Percentiles rank a stretch among this genome's conserved stretches.
Evolutionary conservation across 75 land plant species (phyloP).

Genomic region (Picea sitchensis): DNA sequence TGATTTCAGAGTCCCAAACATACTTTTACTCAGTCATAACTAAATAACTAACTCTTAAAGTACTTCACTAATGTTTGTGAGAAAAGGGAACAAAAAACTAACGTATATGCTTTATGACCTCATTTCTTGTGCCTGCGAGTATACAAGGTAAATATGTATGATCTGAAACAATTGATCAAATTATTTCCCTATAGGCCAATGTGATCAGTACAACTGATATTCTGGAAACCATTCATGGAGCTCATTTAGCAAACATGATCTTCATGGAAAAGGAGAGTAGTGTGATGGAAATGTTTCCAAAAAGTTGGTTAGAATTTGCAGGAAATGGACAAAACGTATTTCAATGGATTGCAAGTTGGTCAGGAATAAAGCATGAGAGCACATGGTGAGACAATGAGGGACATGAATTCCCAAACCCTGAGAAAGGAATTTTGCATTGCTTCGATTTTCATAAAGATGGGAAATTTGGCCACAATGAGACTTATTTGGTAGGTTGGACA

Average conservation of each 20-base stretch:
- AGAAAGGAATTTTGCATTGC: slow-evolving; percentile 25
- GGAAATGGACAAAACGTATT: slow-evolving; percentile 71
- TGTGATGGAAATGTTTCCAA: slow-evolving; percentile 87
- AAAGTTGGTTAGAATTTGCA: slow-evolving; percentile 73
- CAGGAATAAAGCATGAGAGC: slow-evolving; percentile 59
- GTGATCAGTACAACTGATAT: slow-evolving; percentile 67
- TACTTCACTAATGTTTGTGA: too few species aligned
- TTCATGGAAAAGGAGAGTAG: slow-evolving; percentile 67
- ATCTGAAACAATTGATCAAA: background rate
- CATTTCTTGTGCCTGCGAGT: background rate
- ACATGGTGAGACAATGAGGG: slow-evolving; percentile 68
- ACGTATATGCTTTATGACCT: background rate
- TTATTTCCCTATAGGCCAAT: slow-evolving; percentile 43
- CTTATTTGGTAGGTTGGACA: slow-evolving; percentile 39
- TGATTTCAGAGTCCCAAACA: too few species aligned
- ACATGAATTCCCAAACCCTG: slow-evolving; percentile 43
- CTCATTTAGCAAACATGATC: slow-evolving; percentile 77
- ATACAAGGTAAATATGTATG: background rate
- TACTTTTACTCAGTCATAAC: too few species aligned
- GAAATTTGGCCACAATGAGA: slow-evolving; percentile 45
- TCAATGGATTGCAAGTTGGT: slow-evolving; percentile 65
- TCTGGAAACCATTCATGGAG: slow-evolving; percentile 69
- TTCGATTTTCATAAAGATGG: slow-evolving; percentile 35
- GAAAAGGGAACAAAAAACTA: background rate
- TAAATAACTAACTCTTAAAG: too few species aligned